A percentile compares a stretch with the other conserved stretches of the same genome.
Evolutionary conservation across 139 green algal species (phyloP).

Genomic region (Eudorina sp.): DNA sequence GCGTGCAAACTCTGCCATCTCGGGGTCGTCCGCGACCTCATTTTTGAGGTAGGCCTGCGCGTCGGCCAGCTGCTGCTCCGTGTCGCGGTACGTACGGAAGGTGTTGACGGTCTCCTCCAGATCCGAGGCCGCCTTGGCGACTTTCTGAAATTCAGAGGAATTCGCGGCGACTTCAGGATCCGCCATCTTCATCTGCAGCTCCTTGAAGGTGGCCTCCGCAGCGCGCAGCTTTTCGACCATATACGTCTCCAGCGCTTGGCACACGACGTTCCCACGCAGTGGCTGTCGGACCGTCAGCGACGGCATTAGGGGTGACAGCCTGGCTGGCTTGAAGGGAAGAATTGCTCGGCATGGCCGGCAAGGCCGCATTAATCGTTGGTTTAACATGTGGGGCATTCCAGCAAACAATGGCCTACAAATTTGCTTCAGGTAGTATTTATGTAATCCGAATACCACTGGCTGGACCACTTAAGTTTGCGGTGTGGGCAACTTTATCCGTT

Average conservation of each 20-base stretch:
- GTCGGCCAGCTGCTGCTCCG: conserved; percentile 73
- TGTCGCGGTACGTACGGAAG: conserved; percentile 68
- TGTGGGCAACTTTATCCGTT: no score
- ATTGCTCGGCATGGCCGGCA: conserved; percentile 1
- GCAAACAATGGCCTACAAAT: no score
- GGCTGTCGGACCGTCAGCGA: background rate
- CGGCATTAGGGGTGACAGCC: background rate
- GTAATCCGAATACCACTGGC: no score
- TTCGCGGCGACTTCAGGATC: conserved; percentile 82
- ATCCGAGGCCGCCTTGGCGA: conserved; percentile 83
- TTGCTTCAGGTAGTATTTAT: no score
- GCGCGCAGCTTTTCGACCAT: conserved; percentile 72
- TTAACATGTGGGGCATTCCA: background rate
- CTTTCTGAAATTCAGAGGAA: conserved; percentile 81
- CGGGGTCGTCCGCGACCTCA: conserved; percentile 64
- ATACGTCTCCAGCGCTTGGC: conserved; percentile 68
- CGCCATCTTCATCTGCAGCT: conserved; percentile 84
- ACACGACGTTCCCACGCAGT: background rate
- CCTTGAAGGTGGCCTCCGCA: conserved; percentile 65
- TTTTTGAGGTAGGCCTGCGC: conserved; percentile 79
- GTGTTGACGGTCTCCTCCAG: conserved; percentile 76
- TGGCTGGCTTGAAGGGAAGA: background rate
- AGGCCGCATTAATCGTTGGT: background rate
- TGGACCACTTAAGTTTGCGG: no score
- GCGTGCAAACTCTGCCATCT: conserved; percentile 86